Conservation (phyloP, 257 asterid genomes). For the Cinchona pubescens region DNA sequence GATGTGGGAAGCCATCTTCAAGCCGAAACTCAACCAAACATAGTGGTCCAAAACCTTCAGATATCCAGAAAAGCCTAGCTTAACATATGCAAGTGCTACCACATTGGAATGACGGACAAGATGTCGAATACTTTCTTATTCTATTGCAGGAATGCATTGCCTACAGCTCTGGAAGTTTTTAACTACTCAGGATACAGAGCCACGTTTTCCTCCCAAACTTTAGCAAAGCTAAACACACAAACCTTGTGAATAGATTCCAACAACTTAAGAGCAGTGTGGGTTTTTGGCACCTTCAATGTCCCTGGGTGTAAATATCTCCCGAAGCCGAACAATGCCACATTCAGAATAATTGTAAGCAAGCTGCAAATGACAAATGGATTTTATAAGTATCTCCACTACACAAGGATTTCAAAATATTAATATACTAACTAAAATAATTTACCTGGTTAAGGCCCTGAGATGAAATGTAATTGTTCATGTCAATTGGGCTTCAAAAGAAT, state of each 20-base stretch:
- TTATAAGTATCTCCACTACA: constrained; percentile 3
- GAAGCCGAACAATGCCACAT: constrained; percentile 62
- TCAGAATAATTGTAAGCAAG: constrained; percentile 73
- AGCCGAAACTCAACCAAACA: constrained; percentile 89
- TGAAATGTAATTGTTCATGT: constrained; percentile 74
- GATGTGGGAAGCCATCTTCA: constrained; percentile 87
- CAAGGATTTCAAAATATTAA: constrained; percentile 7
- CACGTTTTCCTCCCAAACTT: background rate
- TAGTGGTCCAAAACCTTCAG: constrained; percentile 83
- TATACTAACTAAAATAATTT: constrained; percentile 19
- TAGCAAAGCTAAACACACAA: constrained; percentile 12
- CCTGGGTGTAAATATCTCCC: constrained; percentile 92
- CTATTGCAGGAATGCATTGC: background rate
- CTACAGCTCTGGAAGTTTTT: background rate
- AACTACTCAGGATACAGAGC: background rate
- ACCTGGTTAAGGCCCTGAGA: constrained; percentile 94
- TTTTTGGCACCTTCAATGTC: constrained; percentile 63
- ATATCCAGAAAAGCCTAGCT: constrained; percentile 15
- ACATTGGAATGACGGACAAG: background rate
- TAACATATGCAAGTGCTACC: background rate
- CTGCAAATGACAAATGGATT: constrained; percentile 39
- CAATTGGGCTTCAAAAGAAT: constrained; percentile 85
- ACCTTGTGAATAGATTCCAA: constrained; percentile 99
- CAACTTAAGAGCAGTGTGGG: constrained; percentile 76
- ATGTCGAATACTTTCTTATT: background rate